These are phyloP conservation scores for Vicia villosa DNA, from an alignment of 306 rosid species.

Conservation along the genomic window DNA sequence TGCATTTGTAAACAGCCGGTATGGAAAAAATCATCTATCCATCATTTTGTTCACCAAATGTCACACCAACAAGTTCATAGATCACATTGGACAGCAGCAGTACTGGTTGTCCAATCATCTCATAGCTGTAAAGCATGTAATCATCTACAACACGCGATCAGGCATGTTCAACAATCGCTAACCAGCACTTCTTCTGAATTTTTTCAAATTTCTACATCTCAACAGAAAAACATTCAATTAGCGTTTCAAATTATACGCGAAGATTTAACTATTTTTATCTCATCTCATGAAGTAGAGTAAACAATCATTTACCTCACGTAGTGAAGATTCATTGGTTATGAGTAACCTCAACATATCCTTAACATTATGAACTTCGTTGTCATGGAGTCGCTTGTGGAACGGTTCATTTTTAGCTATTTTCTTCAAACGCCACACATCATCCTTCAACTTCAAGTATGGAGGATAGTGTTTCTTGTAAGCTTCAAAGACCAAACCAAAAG, in stretches of 20 bases:
- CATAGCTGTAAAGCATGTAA: too few relatives aligned
- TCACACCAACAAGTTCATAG: constrained; percentile 51
- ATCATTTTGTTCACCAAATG: constrained; percentile 37
- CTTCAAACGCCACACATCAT: constrained; percentile 66
- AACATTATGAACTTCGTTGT: constrained; percentile 41
- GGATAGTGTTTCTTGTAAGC: too few relatives aligned
- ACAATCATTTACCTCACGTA: constrained; percentile 44
- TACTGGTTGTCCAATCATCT: too few relatives aligned
- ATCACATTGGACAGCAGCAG: constrained; percentile 48
- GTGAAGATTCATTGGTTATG: constrained; percentile 33
- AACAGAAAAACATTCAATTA: constrained; percentile 22
- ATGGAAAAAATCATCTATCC: too few relatives aligned
- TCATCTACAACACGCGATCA: constrained; percentile 44
- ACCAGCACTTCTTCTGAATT: constrained; percentile 48
- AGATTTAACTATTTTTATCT: background rate
- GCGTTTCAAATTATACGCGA: background rate
- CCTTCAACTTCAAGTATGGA: constrained; percentile 61
- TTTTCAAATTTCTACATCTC: constrained; percentile 51
- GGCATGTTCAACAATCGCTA: constrained; percentile 57
- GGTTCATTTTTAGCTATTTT: constrained; percentile 53
- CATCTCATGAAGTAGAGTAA: background rate
- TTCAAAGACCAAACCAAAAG: constrained; percentile 39
- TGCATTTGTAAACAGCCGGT: too few relatives aligned
- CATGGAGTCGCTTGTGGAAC: constrained; percentile 38
- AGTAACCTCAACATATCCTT: constrained; percentile 48